Evolutionary conservation across 139 green algal species (phyloP), one percentile per base, ranked within the genome.

Genomic region (Chlamydomonas sp.): DNA sequence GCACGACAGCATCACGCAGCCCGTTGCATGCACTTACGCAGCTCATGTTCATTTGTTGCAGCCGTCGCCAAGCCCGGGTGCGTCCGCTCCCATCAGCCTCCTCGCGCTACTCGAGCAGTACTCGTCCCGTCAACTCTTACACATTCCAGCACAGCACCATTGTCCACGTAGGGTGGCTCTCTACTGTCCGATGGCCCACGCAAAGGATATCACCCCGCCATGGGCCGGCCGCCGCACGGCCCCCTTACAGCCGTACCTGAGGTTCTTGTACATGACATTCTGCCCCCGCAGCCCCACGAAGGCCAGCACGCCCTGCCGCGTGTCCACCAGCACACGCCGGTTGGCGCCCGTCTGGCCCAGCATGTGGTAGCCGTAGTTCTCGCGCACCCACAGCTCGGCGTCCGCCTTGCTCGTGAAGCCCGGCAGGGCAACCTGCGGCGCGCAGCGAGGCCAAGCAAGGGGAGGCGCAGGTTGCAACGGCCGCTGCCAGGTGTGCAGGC

Each of bases 221-320:
- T 49, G 31, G 31, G 31, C 31, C 31, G 31, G 31, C 31, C 31
- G 31, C 31, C 31, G 31, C 31, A 49, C 31, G 31, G 31, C 31
- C 31, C 31, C 31, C 31, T 49, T 49, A 49, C 31, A 49, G 31
- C 31, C 31, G 14, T 58, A 85, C 80, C 80, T 79, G 71, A 86
- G 71, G 72, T 86, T 86, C 1, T 16, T 62, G 71, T 80, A 86
- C 10, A 71, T 71, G 71, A 86, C 61, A 60, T 86, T 86, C 81
- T 86, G 81, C 1, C 81, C 81, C 8, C 81, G 71, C 20, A 80
- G 20, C 14, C 81, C 81, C 7, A 69, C 1, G 71, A 79, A 86
- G 8, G n/a, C 71, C 60, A 86, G 20, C 60, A 20, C 6, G 7
- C 71, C 81, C 69, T 86, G 81, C 69, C 81, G 69, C 71, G 57